Evolutionary conservation across 495 filamentous ascomycete species (phyloP).

Genomic region (Rusavskia elegans): DNA sequence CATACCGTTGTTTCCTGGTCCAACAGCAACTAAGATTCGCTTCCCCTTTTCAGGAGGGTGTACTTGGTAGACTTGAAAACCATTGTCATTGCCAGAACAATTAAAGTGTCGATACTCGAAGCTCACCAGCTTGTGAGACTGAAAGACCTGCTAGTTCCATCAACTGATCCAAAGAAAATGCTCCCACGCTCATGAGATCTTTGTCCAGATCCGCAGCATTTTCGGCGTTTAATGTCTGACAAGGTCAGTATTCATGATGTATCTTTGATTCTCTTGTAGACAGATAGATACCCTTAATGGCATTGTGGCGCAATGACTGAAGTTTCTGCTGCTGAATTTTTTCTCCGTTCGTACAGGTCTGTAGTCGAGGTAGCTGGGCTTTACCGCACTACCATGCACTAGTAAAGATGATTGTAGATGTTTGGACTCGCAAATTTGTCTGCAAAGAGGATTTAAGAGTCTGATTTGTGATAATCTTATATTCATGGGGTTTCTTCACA

Average conservation of each 20-base stretch:
- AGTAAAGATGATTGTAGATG: too few relatives aligned
- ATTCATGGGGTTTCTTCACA: too few relatives aligned
- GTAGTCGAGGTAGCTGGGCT: too few relatives aligned
- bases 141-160: conserved; percentile 94
- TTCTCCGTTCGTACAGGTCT: too few relatives aligned
- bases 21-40: conserved; percentile 73
- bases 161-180: conserved; percentile 87
- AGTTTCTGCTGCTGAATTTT: neutral
- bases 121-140: conserved; percentile 73
- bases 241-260: neutral
- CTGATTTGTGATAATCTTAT: too few relatives aligned
- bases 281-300: neutral
- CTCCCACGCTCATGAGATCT: conserved; percentile 86
- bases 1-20: conserved; percentile 87
- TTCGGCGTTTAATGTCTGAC: conserved; percentile 69
- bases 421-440: too few relatives aligned
- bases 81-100: neutral
- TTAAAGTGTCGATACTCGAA: neutral
- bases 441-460: too few relatives aligned
- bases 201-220: conserved; percentile 77
- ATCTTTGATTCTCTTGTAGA: neutral
- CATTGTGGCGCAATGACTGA: neutral
- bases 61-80: conserved; percentile 53
- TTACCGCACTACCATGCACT: too few relatives aligned
- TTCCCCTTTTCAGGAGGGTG: conserved; percentile 61